phyloP scores from a whole-genome alignment of 208 protist species.

The Leishmania turanica region DNA sequence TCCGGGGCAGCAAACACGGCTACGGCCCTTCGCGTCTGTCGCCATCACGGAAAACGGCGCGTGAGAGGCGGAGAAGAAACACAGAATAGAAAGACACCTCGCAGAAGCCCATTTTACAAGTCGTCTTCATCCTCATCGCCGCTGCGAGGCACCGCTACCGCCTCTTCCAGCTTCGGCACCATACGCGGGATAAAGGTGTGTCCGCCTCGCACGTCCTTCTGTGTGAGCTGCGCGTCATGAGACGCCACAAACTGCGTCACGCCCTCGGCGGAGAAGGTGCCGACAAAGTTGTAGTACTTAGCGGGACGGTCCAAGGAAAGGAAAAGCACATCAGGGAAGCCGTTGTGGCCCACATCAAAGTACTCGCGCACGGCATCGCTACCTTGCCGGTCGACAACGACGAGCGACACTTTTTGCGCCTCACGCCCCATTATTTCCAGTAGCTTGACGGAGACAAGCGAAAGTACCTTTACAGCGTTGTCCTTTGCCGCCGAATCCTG shows the following conservation, averaged over 20 bases:
- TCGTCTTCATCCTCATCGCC: conserved; percentile 18
- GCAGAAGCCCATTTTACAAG: conserved; percentile 10
- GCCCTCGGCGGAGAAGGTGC: conserved; percentile 34
- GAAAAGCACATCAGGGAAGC: conserved; percentile 38
- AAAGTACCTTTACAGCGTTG: conserved; percentile 13
- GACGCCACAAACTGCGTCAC: conserved; percentile 34
- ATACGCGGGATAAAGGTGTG: conserved; percentile 30
- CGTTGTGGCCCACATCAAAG: conserved; percentile 33
- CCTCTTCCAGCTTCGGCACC: conserved; percentile 27
- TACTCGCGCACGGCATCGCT: conserved; percentile 29
- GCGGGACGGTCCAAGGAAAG: conserved; percentile 8
- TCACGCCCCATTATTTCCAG: conserved; percentile 14
- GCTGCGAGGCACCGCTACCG: no score
- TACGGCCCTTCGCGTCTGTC: not conserved
- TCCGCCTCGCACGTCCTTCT: conserved; percentile 15
- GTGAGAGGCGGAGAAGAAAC: not conserved
- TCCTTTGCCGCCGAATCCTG: conserved; percentile 12
- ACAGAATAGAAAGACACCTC: not conserved
- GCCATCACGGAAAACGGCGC: not conserved
- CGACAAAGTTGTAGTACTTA: conserved; percentile 40
- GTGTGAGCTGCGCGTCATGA: conserved; percentile 8
- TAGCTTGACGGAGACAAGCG: conserved; percentile 23
- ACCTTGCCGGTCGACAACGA: conserved; percentile 29
- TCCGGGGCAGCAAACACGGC: no score
- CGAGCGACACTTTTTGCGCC: conserved; percentile 26